Evolutionary conservation across 176 grass and related monocot species (phyloP), one percentile per base, ranked within the genome.

Genomic region (Cymbopogon citratus): DNA sequence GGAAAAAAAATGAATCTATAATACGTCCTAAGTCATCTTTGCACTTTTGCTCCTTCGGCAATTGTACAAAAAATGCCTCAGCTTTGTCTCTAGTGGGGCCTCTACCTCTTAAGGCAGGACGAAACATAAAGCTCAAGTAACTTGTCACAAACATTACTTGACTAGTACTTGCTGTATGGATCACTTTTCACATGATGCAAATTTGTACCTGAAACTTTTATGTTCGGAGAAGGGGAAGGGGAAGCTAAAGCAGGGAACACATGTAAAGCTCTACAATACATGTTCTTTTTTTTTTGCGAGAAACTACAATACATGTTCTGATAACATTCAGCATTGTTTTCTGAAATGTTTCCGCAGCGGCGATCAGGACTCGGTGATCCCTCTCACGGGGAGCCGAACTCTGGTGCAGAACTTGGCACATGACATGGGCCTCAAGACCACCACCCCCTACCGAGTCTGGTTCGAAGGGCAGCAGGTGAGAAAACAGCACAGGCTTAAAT

Each of bases 281-380:
- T 45, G 81, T 66, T 81, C 19, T 60, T n/a, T n/a, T n/a, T n/a
- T n/a, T n/a, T n/a, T n/a, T n/a, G n/a, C n/a, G n/a, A n/a, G n/a
- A n/a, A n/a, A n/a, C n/a, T n/a, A n/a, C n/a, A n/a, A 13, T 19
- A 24, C 10, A n/a, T 45, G 81, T 66, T 81, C 19, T 60, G 2
- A 33, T 33, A 59, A 80, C 77, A 86, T 51, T 15, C 43, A 56
- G 49, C 36, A 48, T 65, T 81, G 12, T 73, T 67, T 71, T 74
- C 26, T 83, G 3, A 16, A 24, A n/a, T 6, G 7, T 51, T 6
- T 15, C 62, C 43, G 49, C 88, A 98, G 95, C 19, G 96, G 96
- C 25, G 96, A 99, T 89, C 96, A 99, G 63, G 96, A 99, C 78
- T 99, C 96, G 1, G 96, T 99, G 54, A 93, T 99, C 62, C 96